Conservation (phyloP, 2,329 filamentous ascomycete genomes). For the Botrytis deweyae region DNA sequence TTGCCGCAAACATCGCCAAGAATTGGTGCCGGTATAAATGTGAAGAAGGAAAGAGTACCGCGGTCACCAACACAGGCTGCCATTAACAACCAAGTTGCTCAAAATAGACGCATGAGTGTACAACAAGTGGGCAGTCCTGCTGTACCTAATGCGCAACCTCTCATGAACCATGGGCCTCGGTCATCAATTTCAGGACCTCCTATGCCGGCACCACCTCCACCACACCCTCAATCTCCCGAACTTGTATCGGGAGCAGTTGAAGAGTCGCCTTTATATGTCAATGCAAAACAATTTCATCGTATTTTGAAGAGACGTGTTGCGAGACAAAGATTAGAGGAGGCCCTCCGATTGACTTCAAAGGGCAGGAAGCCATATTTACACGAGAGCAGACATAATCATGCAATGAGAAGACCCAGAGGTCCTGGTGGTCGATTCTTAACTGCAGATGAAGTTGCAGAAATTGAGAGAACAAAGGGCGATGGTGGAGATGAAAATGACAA, state of each 20-base stretch:
- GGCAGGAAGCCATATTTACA: slow-evolving; percentile 96
- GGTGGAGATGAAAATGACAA: slow-evolving; percentile 43
- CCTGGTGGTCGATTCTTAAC: slow-evolving; percentile 95
- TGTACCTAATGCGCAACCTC: slow-evolving; percentile 69
- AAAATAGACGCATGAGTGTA: slow-evolving; percentile 68
- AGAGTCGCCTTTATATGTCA: slow-evolving; percentile 94
- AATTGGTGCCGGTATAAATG: slow-evolving; percentile 56
- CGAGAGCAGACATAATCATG: slow-evolving; percentile 96
- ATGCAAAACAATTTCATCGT: slow-evolving; percentile 97
- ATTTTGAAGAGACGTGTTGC: slow-evolving; percentile 94
- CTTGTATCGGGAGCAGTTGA: slow-evolving; percentile 71
- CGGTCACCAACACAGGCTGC: slow-evolving; percentile 67
- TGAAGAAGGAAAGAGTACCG: slow-evolving; percentile 73
- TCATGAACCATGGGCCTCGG: slow-evolving; percentile 67
- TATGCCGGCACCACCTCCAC: slow-evolving; percentile 58
- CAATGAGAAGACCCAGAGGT: slow-evolving; percentile 91
- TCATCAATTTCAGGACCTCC: slow-evolving; percentile 59
- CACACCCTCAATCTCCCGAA: slow-evolving; percentile 74
- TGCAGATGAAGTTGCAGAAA: slow-evolving; percentile 88
- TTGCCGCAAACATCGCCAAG: slow-evolving; percentile 73
- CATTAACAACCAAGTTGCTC: slow-evolving; percentile 60
- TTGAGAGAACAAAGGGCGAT: slow-evolving; percentile 63
- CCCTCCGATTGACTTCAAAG: slow-evolving; percentile 87
- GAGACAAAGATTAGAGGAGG: slow-evolving; percentile 89
- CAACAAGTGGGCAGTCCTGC: slow-evolving; percentile 67